Conservation (phyloP, 768 basidiomycete species). For the Collybia sordida region DNA sequence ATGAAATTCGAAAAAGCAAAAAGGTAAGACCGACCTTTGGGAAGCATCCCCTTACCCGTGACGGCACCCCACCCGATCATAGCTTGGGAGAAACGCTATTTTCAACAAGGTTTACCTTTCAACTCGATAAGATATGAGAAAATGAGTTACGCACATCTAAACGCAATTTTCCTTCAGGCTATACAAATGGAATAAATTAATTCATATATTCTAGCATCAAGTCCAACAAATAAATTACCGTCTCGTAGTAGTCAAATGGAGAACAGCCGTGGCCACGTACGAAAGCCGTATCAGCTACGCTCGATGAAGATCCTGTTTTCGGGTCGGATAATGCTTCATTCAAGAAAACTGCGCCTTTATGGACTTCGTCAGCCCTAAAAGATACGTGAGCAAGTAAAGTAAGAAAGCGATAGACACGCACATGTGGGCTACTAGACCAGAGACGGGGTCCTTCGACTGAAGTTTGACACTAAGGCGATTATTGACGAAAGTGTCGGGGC, state of each 20-base stretch:
- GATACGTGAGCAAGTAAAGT: background rate
- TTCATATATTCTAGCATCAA: no score
- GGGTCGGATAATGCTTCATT: constrained; percentile 6
- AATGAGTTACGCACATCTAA: background rate
- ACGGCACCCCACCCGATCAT: constrained; percentile 28
- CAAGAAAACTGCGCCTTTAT: constrained; percentile 1
- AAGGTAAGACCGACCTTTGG: constrained; percentile 13
- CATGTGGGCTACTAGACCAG: background rate
- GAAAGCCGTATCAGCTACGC: constrained; percentile 9
- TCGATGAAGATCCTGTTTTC: constrained; percentile 4
- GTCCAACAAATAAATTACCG: constrained; percentile 1
- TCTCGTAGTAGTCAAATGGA: constrained; percentile 14
- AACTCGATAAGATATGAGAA: background rate
- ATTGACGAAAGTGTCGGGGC: background rate
- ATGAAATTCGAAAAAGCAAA: background rate
- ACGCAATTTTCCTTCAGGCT: constrained; percentile 13
- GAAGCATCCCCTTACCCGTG: constrained; percentile 15
- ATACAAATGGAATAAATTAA: background rate
- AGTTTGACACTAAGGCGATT: background rate
- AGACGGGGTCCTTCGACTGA: background rate
- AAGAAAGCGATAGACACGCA: background rate
- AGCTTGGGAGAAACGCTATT: constrained; percentile 22
- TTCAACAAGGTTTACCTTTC: background rate
- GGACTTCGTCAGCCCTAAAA: background rate
- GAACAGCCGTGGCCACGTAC: constrained; percentile 13